Evolutionary conservation across 768 basidiomycete species (phyloP).

Genomic region (Tulasnella sp.): DNA sequence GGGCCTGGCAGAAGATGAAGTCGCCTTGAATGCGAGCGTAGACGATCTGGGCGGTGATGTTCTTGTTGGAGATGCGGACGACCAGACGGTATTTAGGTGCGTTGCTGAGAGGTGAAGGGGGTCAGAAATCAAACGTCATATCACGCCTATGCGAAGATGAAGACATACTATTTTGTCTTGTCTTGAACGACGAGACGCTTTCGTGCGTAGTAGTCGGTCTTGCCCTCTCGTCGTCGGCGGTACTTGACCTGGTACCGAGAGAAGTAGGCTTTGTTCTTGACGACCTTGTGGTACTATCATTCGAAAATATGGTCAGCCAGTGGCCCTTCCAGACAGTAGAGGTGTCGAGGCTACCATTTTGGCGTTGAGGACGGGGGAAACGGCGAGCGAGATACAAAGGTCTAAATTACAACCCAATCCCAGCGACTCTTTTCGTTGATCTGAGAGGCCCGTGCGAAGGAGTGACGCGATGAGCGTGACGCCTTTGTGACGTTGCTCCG

Average conservation of each 20-base stretch:
- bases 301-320: neutral
- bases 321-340: neutral
- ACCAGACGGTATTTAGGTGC: constrained; percentile 98
- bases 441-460: constrained; percentile 9
- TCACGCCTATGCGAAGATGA: neutral
- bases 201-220: constrained; percentile 99
- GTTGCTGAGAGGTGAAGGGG: constrained; percentile 53
- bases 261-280: constrained; percentile 97
- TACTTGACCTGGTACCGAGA: constrained; percentile 99
- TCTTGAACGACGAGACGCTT: constrained; percentile 96
- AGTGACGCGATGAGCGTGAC: neutral
- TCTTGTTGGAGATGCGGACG: constrained; percentile 97
- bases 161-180: constrained; percentile 96
- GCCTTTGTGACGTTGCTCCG: neutral
- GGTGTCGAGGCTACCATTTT: neutral
- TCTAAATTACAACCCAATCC: constrained; percentile 17
- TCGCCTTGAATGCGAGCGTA: constrained; percentile 98
- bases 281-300: constrained; percentile 76
- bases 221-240: constrained; percentile 94
- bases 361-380: constrained; percentile 3
- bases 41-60: constrained; percentile 91
- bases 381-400: constrained; percentile 15
- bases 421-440: constrained; percentile 20
- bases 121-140: neutral
- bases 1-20: constrained; percentile 83